A percentile compares a stretch with the other conserved stretches of the same genome.
Evolutionary conservation across 495 filamentous ascomycete genomes (phyloP).

Genomic region (Articulospora tetracladia): DNA sequence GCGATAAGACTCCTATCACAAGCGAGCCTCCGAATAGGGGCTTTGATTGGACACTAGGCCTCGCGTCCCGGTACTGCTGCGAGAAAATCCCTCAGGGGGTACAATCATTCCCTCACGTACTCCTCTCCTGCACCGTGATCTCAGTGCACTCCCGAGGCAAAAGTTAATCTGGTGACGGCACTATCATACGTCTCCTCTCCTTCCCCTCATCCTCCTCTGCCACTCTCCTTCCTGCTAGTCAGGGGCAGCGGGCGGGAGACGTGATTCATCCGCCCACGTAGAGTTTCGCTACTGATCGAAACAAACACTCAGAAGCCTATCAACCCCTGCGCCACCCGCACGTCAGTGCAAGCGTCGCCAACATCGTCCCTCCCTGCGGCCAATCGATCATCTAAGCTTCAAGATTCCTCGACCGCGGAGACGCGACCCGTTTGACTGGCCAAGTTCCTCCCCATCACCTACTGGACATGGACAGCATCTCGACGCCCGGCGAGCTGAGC

Average conservation of each 20-base stretch:
- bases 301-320: slow-evolving; percentile 23
- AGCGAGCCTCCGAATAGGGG: too few relatives aligned
- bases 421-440: slow-evolving; percentile 10
- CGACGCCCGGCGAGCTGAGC: slow-evolving; percentile 3
- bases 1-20: not conserved
- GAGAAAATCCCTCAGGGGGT: not conserved
- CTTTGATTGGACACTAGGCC: too few relatives aligned
- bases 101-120: not conserved
- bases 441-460: not conserved
- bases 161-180: too few relatives aligned
- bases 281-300: slow-evolving; percentile 20
- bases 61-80: too few relatives aligned
- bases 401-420: slow-evolving; percentile 5
- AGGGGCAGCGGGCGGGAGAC: slow-evolving; percentile 5
- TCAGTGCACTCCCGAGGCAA: too few relatives aligned
- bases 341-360: slow-evolving; percentile 14
- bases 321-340: slow-evolving; percentile 10
- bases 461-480: not conserved
- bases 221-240: slow-evolving; percentile 13
- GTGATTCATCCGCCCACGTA: not conserved
- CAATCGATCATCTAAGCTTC: slow-evolving; percentile 20
- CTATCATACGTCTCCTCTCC: too few relatives aligned
- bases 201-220: too few relatives aligned
- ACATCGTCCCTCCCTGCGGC: slow-evolving; percentile 11
- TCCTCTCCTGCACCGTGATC: not conserved